These are phyloP conservation scores for Sugiyamaella grinbergsii DNA, from an alignment of 1,139 yeast genomes.

Conservation along the genomic window DNA sequence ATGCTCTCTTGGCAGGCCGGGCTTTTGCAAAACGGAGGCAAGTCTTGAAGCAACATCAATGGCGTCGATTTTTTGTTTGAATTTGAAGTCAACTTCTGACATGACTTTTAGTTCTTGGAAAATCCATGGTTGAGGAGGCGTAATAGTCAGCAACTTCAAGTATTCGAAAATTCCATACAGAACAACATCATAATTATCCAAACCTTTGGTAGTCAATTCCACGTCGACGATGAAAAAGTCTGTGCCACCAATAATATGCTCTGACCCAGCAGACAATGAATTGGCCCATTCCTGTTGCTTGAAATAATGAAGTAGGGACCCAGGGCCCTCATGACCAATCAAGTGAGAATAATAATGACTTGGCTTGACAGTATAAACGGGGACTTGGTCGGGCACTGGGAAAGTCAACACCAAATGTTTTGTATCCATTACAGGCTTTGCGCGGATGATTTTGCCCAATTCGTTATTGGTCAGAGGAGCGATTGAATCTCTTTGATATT, in stretches of 20 bases:
- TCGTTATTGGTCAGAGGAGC: slow-evolving; percentile 49
- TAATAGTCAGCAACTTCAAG: slow-evolving; percentile 55
- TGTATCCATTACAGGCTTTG: slow-evolving; percentile 81
- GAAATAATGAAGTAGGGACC: slow-evolving; percentile 70
- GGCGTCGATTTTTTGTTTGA: slow-evolving; percentile 65
- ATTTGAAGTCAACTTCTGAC: slow-evolving; percentile 57
- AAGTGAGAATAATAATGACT: slow-evolving; percentile 72
- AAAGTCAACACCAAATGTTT: slow-evolving; percentile 69
- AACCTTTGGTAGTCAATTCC: slow-evolving; percentile 75
- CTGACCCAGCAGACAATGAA: slow-evolving; percentile 72
- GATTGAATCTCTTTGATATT: slow-evolving; percentile 1
- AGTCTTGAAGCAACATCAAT: slow-evolving; percentile 58
- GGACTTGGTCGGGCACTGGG: slow-evolving; percentile 70
- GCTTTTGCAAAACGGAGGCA: slow-evolving; percentile 53
- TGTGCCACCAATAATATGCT: slow-evolving; percentile 67
- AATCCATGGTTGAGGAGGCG: slow-evolving; percentile 63
- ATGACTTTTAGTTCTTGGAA: slow-evolving; percentile 53
- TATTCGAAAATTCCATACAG: slow-evolving; percentile 67
- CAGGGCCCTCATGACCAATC: slow-evolving; percentile 89
- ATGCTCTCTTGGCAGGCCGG: slow-evolving; percentile 61
- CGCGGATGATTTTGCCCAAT: slow-evolving; percentile 58
- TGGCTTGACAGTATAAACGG: slow-evolving; percentile 69
- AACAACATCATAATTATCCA: slow-evolving; percentile 62
- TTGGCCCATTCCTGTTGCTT: slow-evolving; percentile 80
- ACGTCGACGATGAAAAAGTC: slow-evolving; percentile 67